Conservation (phyloP, 106 monocot genomes). For the Vanilla planifolia region DNA sequence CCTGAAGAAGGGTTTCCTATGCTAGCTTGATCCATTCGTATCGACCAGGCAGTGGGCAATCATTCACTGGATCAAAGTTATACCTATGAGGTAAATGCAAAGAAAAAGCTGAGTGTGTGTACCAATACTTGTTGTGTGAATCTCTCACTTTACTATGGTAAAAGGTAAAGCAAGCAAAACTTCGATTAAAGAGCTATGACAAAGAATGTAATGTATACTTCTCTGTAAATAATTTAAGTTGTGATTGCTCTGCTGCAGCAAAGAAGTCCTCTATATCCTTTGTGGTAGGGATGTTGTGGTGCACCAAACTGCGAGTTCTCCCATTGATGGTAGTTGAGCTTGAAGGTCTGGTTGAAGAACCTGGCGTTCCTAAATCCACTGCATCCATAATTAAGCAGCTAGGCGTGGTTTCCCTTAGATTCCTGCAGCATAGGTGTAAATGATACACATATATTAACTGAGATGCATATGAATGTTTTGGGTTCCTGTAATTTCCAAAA, state of each 20-base stretch:
- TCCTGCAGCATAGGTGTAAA: too few species aligned
- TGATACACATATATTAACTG: too few species aligned
- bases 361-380: slow-evolving; percentile 47
- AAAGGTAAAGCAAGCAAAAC: too few species aligned
- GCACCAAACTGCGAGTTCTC: slow-evolving; percentile 14
- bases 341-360: slow-evolving; percentile 51
- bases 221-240: slow-evolving; percentile 48
- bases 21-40: slow-evolving; percentile 65
- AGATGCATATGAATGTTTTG: too few species aligned
- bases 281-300: slow-evolving; percentile 28
- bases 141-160: background rate
- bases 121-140: background rate
- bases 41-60: slow-evolving; percentile 47
- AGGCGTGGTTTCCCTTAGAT: slow-evolving; percentile 71
- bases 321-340: slow-evolving; percentile 13
- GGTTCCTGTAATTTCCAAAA: too few species aligned
- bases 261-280: slow-evolving; percentile 83
- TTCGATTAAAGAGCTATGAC: background rate
- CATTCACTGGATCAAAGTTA: slow-evolving; percentile 63
- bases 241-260: slow-evolving; percentile 50
- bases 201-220: slow-evolving; percentile 38
- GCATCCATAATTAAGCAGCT: slow-evolving; percentile 61
- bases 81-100: slow-evolving; percentile 31
- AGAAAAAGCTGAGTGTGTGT: background rate
- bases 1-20: too few species aligned